phyloP scores from a whole-genome alignment of 2,329 filamentous ascomycete species.

The Westerdykella ornata region DNA sequence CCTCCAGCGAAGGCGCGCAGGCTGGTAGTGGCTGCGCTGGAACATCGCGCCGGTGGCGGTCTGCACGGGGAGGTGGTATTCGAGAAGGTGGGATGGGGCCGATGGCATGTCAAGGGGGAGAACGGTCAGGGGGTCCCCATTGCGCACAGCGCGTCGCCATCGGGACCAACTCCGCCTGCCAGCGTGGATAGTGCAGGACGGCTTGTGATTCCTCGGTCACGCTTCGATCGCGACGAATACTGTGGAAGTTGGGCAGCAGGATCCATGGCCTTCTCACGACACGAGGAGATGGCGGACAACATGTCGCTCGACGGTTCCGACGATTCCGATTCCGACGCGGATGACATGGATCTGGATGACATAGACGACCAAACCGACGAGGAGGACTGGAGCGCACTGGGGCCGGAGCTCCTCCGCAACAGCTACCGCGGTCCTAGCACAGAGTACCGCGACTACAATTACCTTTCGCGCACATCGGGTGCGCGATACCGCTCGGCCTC shows the following conservation, averaged over 20 bases:
- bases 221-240: slow-evolving; percentile 34
- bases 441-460: slow-evolving; percentile 36
- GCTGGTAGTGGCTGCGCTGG: slow-evolving; percentile 84
- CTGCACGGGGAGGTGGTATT: slow-evolving; percentile 65
- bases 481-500: slow-evolving; percentile 22
- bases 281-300: slow-evolving; percentile 66
- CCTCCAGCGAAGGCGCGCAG: slow-evolving; percentile 83
- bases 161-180: slow-evolving; percentile 44
- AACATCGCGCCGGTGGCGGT: slow-evolving; percentile 61
- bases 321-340: slow-evolving; percentile 65
- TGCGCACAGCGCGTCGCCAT: slow-evolving; percentile 34
- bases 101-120: slow-evolving; percentile 69
- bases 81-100: slow-evolving; percentile 94
- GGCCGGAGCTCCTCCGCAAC: slow-evolving; percentile 74
- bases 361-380: slow-evolving; percentile 75
- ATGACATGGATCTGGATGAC: slow-evolving; percentile 64
- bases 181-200: slow-evolving; percentile 42
- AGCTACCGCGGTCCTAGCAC: slow-evolving; percentile 33
- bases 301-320: slow-evolving; percentile 75
- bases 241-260: slow-evolving; percentile 60
- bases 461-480: slow-evolving; percentile 32
- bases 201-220: slow-evolving; percentile 43
- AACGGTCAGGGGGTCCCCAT: slow-evolving; percentile 39
- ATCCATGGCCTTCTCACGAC: slow-evolving; percentile 67
- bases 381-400: slow-evolving; percentile 90